Evolutionary conservation across 306 rosid species (phyloP), one percentile per base, ranked within the genome.

Genomic region (Castanopsis chinensis): DNA sequence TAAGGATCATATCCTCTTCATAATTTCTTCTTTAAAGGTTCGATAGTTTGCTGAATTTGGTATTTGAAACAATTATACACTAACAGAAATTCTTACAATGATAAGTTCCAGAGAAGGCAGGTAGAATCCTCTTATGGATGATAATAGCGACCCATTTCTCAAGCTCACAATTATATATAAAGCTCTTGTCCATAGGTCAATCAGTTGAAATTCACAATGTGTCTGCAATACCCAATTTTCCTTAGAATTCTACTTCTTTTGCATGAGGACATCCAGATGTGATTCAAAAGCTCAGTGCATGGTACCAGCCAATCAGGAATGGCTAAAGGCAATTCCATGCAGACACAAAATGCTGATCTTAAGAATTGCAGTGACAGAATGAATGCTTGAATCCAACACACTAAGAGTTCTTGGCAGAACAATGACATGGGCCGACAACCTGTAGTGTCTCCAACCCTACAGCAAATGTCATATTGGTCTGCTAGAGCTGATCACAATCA

Each of bases 61-160:
- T 58, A 58, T 21, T 60, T 76, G 82, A 15, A 67, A 32, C 57
- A 32, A 60, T 58, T 20, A 58, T 58, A 3, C 17, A 49, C 53
- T 2, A 3, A 49, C 69, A 75, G 69, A 14, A 58, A 35, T 72
- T 55, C 28, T 10, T 49, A 12, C 53, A 49, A 49, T 1, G 17
- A 49, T 49, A 27, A 33, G 13, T 8, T 37, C 72, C 2, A 56
- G 7, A 21, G 28, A 20, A 1, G 72, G 81, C 73, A 64, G 55
- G 69, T 79, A 45, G 49, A 43, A 61, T 61, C 76, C 73, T 78
- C 72, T 32, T 27, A 87, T 87, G 88, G 81, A 74, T 6, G 86
- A 76, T 59, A 45, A 6, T 53, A 43, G 49, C 17, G 82, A 87
- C 72, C 49, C 78, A 18, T 87, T 84, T 84, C 88, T 84, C 17